A percentile compares a stretch with the other conserved stretches of the same genome.
Evolutionary conservation across 148 eudicot species (phyloP).

Genomic region (Amaranthus hypochondriacus): DNA sequence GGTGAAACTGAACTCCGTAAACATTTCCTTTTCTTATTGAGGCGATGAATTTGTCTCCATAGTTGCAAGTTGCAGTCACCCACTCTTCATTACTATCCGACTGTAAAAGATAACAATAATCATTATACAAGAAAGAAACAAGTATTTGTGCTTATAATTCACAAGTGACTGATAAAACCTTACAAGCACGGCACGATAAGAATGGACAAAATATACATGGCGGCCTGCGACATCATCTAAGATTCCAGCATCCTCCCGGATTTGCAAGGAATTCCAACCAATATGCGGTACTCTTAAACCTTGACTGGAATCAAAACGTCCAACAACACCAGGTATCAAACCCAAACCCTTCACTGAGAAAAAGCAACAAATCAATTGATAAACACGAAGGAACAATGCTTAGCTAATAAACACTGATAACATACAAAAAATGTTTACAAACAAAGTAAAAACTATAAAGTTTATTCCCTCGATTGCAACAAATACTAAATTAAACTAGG

Average conservation of each 20-base stretch:
- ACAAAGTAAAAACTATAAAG: too few species aligned
- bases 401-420: too few species aligned
- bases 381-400: too few species aligned
- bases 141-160: background rate
- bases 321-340: constrained; percentile 94
- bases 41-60: constrained; percentile 82
- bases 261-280: constrained; percentile 88
- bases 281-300: constrained; percentile 89
- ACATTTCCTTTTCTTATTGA: constrained; percentile 86
- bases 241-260: constrained; percentile 56
- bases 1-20: constrained; percentile 97
- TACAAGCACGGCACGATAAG: constrained; percentile 95
- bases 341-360: constrained; percentile 34
- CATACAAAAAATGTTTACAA: too few species aligned
- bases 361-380: constrained; percentile 5
- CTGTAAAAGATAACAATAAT: constrained; percentile 32
- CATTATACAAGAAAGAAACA: constrained; percentile 7
- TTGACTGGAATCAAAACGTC: constrained; percentile 73
- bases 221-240: constrained; percentile 67
- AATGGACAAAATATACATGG: constrained; percentile 98
- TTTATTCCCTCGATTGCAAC: too few species aligned
- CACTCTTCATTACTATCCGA: constrained; percentile 81
- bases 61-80: constrained; percentile 90
- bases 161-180: constrained; percentile 15
- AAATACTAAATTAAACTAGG: background rate